A percentile compares a stretch with the other conserved stretches of the same genome.
These are phyloP conservation scores for Parachaetomium inaequale DNA, from an alignment of 495 filamentous ascomycete genomes.

Conservation along the genomic window DNA sequence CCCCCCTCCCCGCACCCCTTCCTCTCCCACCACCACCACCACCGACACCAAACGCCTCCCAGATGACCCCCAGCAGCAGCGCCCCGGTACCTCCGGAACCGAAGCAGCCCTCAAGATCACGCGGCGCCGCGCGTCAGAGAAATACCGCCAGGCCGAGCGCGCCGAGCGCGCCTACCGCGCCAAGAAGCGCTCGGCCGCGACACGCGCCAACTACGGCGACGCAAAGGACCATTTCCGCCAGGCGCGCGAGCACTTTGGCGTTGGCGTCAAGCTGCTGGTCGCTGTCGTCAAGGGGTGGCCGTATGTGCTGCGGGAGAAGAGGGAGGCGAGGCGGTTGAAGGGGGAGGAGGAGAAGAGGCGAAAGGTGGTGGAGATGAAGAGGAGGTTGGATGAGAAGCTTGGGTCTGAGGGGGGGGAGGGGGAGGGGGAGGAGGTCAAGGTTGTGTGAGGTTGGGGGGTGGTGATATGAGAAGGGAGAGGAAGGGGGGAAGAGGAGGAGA, in stretches of 20 bases:
- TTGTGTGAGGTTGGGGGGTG: neutral
- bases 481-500: neutral
- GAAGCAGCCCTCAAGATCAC: constrained; percentile 29
- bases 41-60: constrained; percentile 9
- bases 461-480: neutral
- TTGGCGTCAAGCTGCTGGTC: constrained; percentile 19
- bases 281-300: constrained; percentile 19
- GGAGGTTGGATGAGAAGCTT: constrained; percentile 17
- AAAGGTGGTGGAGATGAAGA: constrained; percentile 21
- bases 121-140: constrained; percentile 24
- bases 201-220: constrained; percentile 27
- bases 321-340: constrained; percentile 10
- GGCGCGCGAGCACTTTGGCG: constrained; percentile 24
- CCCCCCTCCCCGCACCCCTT: neutral
- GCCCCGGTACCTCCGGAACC: constrained; percentile 33
- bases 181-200: constrained; percentile 28
- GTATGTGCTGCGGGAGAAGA: constrained; percentile 23
- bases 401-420: neutral
- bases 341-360: constrained; percentile 16
- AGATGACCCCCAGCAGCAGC: constrained; percentile 6
- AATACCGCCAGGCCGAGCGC: constrained; percentile 25
- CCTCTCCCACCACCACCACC: neutral
- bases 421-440: neutral
- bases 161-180: constrained; percentile 32
- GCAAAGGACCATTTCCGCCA: constrained; percentile 29